These are phyloP conservation scores for Trichothecium sympodiale DNA, from an alignment of 2,329 filamentous ascomycete genomes.

Conservation along the genomic window DNA sequence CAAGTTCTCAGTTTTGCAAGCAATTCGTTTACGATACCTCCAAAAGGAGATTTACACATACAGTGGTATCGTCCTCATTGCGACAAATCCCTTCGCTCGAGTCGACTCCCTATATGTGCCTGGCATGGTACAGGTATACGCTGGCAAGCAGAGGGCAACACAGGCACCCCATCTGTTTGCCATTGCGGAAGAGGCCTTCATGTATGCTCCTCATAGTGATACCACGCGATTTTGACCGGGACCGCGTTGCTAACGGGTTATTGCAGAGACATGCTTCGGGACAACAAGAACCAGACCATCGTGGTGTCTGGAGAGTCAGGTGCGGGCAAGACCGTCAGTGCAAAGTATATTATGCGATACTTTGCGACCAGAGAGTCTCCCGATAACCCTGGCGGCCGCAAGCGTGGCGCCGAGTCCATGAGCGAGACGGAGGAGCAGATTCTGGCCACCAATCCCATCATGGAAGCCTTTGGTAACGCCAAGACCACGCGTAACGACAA, in stretches of 20 bases:
- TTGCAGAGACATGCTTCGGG: slow-evolving; percentile 84
- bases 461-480: slow-evolving; percentile 99
- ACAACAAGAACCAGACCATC: slow-evolving; percentile 92
- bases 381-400: slow-evolving; percentile 71
- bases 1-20: slow-evolving; percentile 65
- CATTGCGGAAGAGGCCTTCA: slow-evolving; percentile 97
- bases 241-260: slow-evolving; percentile 11
- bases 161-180: slow-evolving; percentile 97
- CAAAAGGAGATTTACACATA: slow-evolving; percentile 99
- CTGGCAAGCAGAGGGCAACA: slow-evolving; percentile 89
- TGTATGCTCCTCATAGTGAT: slow-evolving; percentile 46
- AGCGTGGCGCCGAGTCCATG: slow-evolving; percentile 69
- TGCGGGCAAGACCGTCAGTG: slow-evolving; percentile 97
- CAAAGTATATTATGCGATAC: slow-evolving; percentile 99
- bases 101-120: slow-evolving; percentile 98
- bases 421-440: slow-evolving; percentile 99
- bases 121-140: slow-evolving; percentile 99
- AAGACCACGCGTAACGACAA: slow-evolving; percentile 99
- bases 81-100: slow-evolving; percentile 93
- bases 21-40: slow-evolving; percentile 90
- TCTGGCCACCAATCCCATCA: slow-evolving; percentile 94
- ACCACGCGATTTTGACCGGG: background rate
- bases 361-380: slow-evolving; percentile 95
- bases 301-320: slow-evolving; percentile 99
- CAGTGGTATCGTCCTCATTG: slow-evolving; percentile 96